Evolutionary conservation across 2,329 filamentous ascomycete species (phyloP).

Genomic region (Immersiporthe knoxdaviesiana): DNA sequence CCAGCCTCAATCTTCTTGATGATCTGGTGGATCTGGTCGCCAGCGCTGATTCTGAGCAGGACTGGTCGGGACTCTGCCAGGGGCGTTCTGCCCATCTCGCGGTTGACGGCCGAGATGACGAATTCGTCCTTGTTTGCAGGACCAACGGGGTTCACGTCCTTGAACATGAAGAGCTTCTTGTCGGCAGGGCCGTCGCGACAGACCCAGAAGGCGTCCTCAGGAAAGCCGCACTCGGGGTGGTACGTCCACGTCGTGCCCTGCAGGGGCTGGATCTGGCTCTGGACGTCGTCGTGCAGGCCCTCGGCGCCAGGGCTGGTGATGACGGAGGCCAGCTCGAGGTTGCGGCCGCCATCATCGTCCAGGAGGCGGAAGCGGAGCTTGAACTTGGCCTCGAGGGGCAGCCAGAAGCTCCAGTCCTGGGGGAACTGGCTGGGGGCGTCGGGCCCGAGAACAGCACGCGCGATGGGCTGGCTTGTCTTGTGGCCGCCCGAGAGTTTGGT

Average conservation of each 20-base stretch:
- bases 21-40: constrained; percentile 15
- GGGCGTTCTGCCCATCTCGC: constrained; percentile 27
- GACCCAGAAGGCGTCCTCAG: constrained; percentile 37
- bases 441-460: constrained; percentile 22
- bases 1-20: constrained; percentile 12
- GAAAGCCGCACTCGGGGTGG: constrained; percentile 36
- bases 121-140: constrained; percentile 35
- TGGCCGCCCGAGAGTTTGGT: neutral
- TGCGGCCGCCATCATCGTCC: neutral
- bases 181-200: neutral
- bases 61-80: constrained; percentile 17
- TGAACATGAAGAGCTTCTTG: constrained; percentile 37
- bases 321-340: neutral
- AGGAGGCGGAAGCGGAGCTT: neutral
- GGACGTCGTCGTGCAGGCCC: neutral
- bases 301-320: constrained; percentile 6
- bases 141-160: constrained; percentile 34
- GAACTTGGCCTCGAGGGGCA: constrained; percentile 1
- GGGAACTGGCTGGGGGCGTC: constrained; percentile 19
- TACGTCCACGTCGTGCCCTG: constrained; percentile 14
- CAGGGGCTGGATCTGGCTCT: constrained; percentile 1
- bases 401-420: constrained; percentile 20
- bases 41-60: constrained; percentile 22
- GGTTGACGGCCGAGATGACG: constrained; percentile 34
- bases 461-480: constrained; percentile 29